Evolutionary conservation across 306 rosid genomes (phyloP), one percentile per base, ranked within the genome.

Genomic region (Ormosia emarginata): DNA sequence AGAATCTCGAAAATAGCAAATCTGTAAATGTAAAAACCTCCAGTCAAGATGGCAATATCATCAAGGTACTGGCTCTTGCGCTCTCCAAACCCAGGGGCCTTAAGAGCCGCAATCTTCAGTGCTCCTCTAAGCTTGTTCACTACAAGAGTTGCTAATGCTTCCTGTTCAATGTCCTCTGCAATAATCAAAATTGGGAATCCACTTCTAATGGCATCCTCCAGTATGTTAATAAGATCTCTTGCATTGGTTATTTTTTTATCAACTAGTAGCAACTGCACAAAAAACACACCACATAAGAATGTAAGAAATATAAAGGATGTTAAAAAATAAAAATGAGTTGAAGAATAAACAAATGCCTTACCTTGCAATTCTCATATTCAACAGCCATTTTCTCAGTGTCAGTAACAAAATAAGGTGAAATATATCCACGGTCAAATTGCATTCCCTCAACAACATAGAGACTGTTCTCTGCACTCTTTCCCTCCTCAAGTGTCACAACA

Each of bases 41-140:
- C 98, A 7, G 99, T 96, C 55, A 96, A 85, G 71, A 96, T 89
- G 63, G 99, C 99, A 78, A 96, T 92, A 81, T 96, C 99, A 75
- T 96, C 99, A 47, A 96, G 97, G 87, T 96, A 96, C 85, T 96
- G 99, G 98, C 97, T 93, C 92, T 96, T 96, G 83, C 99, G 97
- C 67, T 96, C 99, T 57, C 99, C 99, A 82, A 96, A 96, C 18
- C 99, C 99, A 1, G 99, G 99, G 84, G 99, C 99, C 85, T 96
- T 96, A 13, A 96, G 91, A 9, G 99, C 99, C 43, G 99, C 99
- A 79, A 96, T 93, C 90, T 96, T 96, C 79, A 96, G 82, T 9
- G 99, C 89, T 61, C 99, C 99, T 87, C 99, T 92, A 65, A 96
- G 98, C 82, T 81, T 96, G 88, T 96, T 96, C 80, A 96, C 99